These are phyloP conservation scores for Gloeophyllum trabeum DNA, from an alignment of 768 basidiomycete genomes.

Conservation along the genomic window DNA sequence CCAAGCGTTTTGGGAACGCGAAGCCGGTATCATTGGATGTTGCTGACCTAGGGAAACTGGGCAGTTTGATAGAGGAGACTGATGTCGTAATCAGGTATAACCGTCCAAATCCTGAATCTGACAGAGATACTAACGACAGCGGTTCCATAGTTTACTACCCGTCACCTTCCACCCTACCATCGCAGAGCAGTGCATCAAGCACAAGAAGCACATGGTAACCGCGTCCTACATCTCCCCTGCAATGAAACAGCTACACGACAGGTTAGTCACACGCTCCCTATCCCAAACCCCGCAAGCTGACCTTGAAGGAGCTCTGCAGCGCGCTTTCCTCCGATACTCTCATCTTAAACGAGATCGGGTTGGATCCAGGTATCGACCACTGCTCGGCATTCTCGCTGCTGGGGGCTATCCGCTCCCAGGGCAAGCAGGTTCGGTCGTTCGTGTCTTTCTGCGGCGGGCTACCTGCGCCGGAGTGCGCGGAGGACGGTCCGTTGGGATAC, in stretches of 20 bases:
- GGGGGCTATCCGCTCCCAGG: slow-evolving; percentile 32
- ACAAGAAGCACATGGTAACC: slow-evolving; percentile 72
- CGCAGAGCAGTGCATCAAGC: slow-evolving; percentile 62
- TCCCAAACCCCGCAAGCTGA: background rate
- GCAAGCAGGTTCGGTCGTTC: slow-evolving; percentile 57
- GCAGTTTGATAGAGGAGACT: slow-evolving; percentile 40
- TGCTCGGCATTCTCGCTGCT: slow-evolving; percentile 74
- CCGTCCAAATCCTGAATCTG: too few species aligned
- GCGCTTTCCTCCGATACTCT: slow-evolving; percentile 55
- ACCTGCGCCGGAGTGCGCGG: slow-evolving; percentile 59
- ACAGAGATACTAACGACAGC: too few species aligned
- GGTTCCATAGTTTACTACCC: slow-evolving; percentile 56
- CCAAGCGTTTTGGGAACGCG: slow-evolving; percentile 36
- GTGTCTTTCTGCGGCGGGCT: slow-evolving; percentile 90
- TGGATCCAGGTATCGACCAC: slow-evolving; percentile 87
- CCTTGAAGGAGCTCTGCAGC: slow-evolving; percentile 19
- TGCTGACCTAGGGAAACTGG: slow-evolving; percentile 30
- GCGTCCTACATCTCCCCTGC: slow-evolving; percentile 81
- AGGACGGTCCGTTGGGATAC: slow-evolving; percentile 65
- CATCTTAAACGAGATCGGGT: slow-evolving; percentile 81
- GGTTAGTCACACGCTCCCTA: slow-evolving; percentile 27
- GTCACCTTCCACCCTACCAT: slow-evolving; percentile 59
- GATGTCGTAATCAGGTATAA: slow-evolving; percentile 88
- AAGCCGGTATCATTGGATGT: slow-evolving; percentile 51
- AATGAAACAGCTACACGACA: slow-evolving; percentile 55